These are phyloP conservation scores for Knoxdaviesia capensis DNA, from an alignment of 2,329 filamentous ascomycete genomes.

Conservation along the genomic window DNA sequence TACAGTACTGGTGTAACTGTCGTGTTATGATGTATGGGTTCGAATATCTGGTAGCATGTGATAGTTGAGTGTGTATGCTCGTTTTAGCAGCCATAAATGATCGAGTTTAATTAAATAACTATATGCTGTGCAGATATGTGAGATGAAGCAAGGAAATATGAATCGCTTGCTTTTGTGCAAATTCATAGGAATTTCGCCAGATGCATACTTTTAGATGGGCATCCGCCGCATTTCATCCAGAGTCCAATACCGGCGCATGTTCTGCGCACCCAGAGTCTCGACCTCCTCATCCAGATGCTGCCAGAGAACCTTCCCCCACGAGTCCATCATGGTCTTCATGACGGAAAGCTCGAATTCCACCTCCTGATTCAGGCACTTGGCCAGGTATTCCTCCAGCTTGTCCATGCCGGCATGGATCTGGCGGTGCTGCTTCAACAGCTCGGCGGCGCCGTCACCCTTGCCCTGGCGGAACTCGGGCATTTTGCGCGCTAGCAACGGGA, in stretches of 20 bases:
- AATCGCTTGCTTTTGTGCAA: neutral
- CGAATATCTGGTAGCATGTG: too few species aligned
- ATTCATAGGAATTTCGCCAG: neutral
- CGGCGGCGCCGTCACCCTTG: slow-evolving; percentile 16
- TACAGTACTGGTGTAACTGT: too few species aligned
- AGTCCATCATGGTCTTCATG: slow-evolving; percentile 53
- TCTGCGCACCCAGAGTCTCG: slow-evolving; percentile 55
- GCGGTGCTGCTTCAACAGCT: slow-evolving; percentile 54
- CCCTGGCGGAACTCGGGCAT: slow-evolving; percentile 51
- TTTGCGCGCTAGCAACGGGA: slow-evolving; percentile 53
- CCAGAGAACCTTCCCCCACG: slow-evolving; percentile 64
- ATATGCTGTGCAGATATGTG: too few species aligned
- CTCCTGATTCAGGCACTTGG: slow-evolving; percentile 25
- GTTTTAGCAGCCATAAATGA: too few species aligned
- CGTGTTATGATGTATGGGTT: too few species aligned
- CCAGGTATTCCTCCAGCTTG: slow-evolving; percentile 43
- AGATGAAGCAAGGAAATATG: too few species aligned
- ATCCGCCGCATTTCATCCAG: slow-evolving; percentile 52
- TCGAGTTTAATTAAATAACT: too few species aligned
- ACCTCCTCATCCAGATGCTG: slow-evolving; percentile 74
- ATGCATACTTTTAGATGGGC: slow-evolving; percentile 32
- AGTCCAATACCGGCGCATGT: slow-evolving; percentile 72
- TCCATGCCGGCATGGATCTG: slow-evolving; percentile 63
- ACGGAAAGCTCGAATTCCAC: slow-evolving; percentile 43
- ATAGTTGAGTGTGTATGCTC: too few species aligned